These are phyloP conservation scores for Solanum megistacrolobum DNA, from an alignment of 257 asterid genomes.

Conservation along the genomic window DNA sequence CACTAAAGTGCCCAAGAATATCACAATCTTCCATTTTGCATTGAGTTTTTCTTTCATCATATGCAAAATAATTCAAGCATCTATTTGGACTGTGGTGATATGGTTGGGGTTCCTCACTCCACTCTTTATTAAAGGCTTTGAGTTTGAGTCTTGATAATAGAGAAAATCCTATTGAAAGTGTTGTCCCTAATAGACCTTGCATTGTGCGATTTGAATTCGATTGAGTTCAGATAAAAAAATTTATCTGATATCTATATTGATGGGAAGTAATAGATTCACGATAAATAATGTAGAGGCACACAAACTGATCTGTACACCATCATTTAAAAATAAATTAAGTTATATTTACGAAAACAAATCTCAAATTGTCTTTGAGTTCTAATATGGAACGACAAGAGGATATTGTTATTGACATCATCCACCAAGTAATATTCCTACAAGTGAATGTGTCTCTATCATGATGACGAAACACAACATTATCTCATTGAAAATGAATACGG, in stretches of 20 bases:
- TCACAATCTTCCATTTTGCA: neutral
- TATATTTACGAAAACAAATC: no score
- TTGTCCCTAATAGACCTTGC: no score
- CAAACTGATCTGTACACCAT: no score
- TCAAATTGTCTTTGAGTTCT: neutral
- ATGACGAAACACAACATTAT: neutral
- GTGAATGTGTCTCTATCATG: neutral
- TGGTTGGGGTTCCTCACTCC: neutral
- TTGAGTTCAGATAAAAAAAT: no score
- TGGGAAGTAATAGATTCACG: neutral
- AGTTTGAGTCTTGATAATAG: no score
- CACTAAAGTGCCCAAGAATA: neutral
- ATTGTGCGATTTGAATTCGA: neutral
- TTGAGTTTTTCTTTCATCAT: neutral
- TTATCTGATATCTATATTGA: no score
- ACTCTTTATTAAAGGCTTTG: neutral
- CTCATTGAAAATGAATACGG: neutral
- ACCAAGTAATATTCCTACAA: neutral
- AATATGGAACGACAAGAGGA: neutral
- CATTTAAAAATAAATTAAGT: no score
- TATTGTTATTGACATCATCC: neutral
- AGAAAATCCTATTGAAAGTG: neutral
- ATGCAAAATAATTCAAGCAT: neutral
- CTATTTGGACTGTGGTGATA: neutral
- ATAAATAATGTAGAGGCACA: no score